phyloP scores from a whole-genome alignment of 768 basidiomycete genomes.

The Cystofilobasidium capitatum region DNA sequence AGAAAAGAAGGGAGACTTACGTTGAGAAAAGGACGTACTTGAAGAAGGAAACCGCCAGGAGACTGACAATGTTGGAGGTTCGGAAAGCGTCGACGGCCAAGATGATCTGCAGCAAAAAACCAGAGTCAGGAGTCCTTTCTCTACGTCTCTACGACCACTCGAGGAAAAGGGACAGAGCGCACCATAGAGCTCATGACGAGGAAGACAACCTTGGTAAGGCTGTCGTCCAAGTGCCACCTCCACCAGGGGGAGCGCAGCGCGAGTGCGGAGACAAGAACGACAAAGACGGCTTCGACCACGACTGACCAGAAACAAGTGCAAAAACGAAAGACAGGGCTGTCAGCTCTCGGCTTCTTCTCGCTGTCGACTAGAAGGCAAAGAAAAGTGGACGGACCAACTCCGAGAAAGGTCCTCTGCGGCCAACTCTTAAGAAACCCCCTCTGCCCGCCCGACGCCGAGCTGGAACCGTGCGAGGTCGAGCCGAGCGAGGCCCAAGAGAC shows the following conservation, averaged over 20 bases:
- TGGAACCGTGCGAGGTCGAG: neutral
- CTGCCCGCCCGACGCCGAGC: neutral
- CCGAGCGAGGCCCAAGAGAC: neutral
- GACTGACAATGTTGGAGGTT: neutral
- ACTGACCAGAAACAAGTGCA: neutral
- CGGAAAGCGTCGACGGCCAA: neutral
- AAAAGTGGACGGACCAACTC: neutral
- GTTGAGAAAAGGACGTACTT: neutral
- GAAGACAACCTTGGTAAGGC: neutral
- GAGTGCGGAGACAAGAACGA: neutral
- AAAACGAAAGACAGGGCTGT: no score
- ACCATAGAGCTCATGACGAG: neutral
- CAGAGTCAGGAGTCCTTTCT: neutral
- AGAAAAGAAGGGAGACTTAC: neutral
- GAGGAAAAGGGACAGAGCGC: neutral
- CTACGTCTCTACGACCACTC: neutral
- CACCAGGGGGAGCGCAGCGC: neutral
- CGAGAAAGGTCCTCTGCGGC: conserved; percentile 1
- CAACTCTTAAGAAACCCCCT: neutral
- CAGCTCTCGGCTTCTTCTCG: no score
- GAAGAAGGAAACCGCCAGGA: neutral
- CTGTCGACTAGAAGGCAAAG: neutral
- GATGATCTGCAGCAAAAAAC: neutral
- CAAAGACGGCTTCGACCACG: conserved; percentile 2
- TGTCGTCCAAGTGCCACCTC: neutral